Base-by-base conservation (phyloP, 768 basidiomycete species). In the Xerocomellus amylosporus region DNA sequence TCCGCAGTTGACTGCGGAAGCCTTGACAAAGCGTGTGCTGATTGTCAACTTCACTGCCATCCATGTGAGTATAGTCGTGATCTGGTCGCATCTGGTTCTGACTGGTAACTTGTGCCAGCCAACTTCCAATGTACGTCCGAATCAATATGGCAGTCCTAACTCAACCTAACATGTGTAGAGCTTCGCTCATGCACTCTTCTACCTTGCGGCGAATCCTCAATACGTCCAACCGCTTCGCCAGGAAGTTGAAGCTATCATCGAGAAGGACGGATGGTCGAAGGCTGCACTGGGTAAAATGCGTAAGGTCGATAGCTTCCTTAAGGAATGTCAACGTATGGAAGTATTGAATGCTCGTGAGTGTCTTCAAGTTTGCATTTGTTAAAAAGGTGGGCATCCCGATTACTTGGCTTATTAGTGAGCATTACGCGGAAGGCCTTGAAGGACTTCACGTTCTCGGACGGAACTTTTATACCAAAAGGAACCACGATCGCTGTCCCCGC, bases 281-380 rank as follows among this genome's bases (percentile, higher is more conserved):
- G 53, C 36, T 1, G 58, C 62, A 2, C 42, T 74, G 31, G 53
- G 33, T 15, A 67, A 69, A 40, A 64, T 74, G 64, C 65, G 58
- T 51, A 71, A 69, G 54, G 44, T 76, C 5, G 75, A 77, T 44
- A 77, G 74, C 50, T 76, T 78, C 49, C 37, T 77, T 41, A 71
- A 65, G 49, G 76, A 75, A 45, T 62, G 65, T 3, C 64, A 71
- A 42, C 67, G 75, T 4, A 51, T 68, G 2, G 64, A 71, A 6
- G 73, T 72, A 3, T 49, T 71, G 14, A 64, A 44, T 13, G 42
- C 60, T 36, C 19, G 68, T 69, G 9, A 46, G 62, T 48, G 28
- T 9, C 28, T n/a, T 19, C 9, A n/a, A n/a, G n/a, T n/a, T n/a
- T n/a, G 24, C 19, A 3, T 19, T n/a, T 22, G 14, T 24, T 26